A percentile compares a stretch with the other conserved stretches of the same genome.
phyloP scores from a whole-genome alignment of 2,329 filamentous ascomycete genomes.

The Neopestalotiopsis rosae region DNA sequence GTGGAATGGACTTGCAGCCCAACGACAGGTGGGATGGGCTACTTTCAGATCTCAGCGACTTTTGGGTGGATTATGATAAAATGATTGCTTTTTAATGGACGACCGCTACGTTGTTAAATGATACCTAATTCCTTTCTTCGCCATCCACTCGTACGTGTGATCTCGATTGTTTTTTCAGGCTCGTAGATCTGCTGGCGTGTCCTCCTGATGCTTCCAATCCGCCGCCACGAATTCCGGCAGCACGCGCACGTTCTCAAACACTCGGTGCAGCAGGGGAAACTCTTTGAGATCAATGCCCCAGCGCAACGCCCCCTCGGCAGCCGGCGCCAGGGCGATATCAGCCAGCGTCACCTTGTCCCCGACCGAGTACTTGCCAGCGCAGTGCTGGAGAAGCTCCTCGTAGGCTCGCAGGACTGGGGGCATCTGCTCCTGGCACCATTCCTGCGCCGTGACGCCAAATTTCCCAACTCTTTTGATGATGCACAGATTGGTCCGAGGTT shows the following conservation, averaged over 20 bases:
- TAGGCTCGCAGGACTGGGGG: not conserved
- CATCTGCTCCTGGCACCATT: slow-evolving; percentile 17
- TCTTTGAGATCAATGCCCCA: slow-evolving; percentile 10
- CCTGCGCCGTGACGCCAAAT: slow-evolving; percentile 3
- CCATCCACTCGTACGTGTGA: too few relatives aligned
- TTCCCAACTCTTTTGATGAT: slow-evolving; percentile 2
- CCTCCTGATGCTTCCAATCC: slow-evolving; percentile 15
- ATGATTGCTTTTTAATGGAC: slow-evolving; percentile 9
- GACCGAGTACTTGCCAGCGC: slow-evolving; percentile 11
- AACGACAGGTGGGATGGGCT: slow-evolving; percentile 2
- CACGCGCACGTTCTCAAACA: slow-evolving; percentile 4
- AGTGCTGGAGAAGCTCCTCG: not conserved
- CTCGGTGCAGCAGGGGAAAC: not conserved
- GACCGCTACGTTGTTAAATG: not conserved
- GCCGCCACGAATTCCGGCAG: slow-evolving; percentile 10
- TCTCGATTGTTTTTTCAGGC: not conserved
- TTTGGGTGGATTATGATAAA: slow-evolving; percentile 11
- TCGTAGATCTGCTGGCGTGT: slow-evolving; percentile 4
- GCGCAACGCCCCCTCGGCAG: slow-evolving; percentile 7
- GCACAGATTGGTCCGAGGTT: slow-evolving; percentile 11
- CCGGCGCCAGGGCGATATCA: slow-evolving; percentile 11
- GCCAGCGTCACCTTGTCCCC: slow-evolving; percentile 7
- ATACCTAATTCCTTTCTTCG: not conserved
- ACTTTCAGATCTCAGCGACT: slow-evolving; percentile 8
- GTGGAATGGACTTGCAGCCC: not conserved